phyloP scores from a whole-genome alignment of 106 monocot genomes.

The Dendrobium chrysotoxum region DNA sequence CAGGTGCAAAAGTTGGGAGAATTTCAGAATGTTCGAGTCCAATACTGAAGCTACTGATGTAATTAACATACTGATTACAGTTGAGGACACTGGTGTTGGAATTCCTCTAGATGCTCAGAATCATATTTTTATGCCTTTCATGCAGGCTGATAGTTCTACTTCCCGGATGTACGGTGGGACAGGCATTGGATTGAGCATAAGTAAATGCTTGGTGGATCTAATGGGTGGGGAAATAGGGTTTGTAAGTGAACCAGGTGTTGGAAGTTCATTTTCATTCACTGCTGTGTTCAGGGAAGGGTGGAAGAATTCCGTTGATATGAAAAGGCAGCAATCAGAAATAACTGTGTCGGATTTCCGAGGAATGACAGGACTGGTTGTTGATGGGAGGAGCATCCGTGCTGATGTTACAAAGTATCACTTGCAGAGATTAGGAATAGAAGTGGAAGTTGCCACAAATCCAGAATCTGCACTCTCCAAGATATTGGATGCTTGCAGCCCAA shows the following conservation, averaged over 20 bases:
- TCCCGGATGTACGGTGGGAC: conserved; percentile 84
- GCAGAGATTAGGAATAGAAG: conserved; percentile 56
- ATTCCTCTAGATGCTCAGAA: conserved; percentile 71
- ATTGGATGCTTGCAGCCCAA: conserved; percentile 37
- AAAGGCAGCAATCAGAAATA: conserved; percentile 35
- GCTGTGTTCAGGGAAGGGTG: conserved; percentile 39
- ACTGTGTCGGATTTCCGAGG: conserved; percentile 48
- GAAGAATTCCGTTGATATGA: conserved; percentile 33
- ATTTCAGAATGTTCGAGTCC: conserved; percentile 28
- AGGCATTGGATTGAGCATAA: conserved; percentile 84
- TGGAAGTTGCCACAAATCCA: conserved; percentile 29
- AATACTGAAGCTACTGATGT: conserved; percentile 19
- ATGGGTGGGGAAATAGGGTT: conserved; percentile 89
- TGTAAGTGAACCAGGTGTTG: conserved; percentile 51
- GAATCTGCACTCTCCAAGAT: conserved; percentile 36
- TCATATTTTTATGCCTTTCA: conserved; percentile 85
- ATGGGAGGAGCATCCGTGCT: conserved; percentile 56
- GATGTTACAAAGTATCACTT: conserved; percentile 68
- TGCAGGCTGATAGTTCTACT: conserved; percentile 93
- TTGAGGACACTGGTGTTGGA: conserved; percentile 85
- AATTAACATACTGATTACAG: conserved; percentile 50
- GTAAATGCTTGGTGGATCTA: conserved; percentile 70
- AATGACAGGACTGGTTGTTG: conserved; percentile 65
- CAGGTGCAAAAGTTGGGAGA: conserved; percentile 44
- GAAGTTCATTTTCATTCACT: conserved; percentile 78